Percentiles rank a stretch among this genome's conserved stretches.
Conservation (phyloP, 129 eudicot species). For the Arctium lappa region DNA sequence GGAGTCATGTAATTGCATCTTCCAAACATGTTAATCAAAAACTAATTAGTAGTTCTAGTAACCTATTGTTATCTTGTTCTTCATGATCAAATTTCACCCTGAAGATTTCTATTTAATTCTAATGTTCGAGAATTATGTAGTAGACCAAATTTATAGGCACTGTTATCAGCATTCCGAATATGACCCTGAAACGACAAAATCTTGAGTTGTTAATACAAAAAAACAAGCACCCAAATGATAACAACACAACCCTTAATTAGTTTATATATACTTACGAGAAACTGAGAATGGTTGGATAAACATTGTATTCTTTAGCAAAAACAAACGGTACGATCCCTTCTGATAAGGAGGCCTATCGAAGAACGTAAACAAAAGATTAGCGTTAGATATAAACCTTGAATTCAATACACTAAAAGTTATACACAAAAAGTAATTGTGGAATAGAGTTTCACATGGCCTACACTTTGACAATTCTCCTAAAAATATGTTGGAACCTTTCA, state of each 20-base stretch:
- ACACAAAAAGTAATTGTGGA: not conserved
- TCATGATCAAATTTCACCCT: not conserved
- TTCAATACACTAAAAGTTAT: not conserved
- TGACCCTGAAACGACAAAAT: constrained; percentile 59
- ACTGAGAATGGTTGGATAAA: constrained; percentile 79
- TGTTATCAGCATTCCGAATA: constrained; percentile 91
- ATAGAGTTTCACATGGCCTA: not conserved
- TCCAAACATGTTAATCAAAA: not conserved
- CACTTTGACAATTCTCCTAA: not conserved
- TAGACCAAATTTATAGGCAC: constrained; percentile 79
- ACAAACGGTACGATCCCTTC: constrained; percentile 94
- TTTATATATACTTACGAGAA: constrained; percentile 50
- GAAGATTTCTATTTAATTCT: not conserved
- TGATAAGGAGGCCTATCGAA: constrained; percentile 79
- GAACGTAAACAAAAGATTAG: not conserved
- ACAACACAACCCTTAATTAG: not conserved
- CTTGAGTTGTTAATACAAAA: not conserved
- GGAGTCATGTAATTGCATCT: not conserved
- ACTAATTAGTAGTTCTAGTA: not conserved
- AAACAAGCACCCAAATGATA: not conserved
- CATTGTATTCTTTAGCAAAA: constrained; percentile 86
- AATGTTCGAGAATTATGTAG: constrained; percentile 38
- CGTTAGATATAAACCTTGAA: not conserved
- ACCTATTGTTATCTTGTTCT: not conserved
- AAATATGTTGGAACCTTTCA: not conserved